Evolutionary conservation across 2,329 filamentous ascomycete genomes (phyloP), one percentile per base, ranked within the genome.

Genomic region (Fusarium luffae): DNA sequence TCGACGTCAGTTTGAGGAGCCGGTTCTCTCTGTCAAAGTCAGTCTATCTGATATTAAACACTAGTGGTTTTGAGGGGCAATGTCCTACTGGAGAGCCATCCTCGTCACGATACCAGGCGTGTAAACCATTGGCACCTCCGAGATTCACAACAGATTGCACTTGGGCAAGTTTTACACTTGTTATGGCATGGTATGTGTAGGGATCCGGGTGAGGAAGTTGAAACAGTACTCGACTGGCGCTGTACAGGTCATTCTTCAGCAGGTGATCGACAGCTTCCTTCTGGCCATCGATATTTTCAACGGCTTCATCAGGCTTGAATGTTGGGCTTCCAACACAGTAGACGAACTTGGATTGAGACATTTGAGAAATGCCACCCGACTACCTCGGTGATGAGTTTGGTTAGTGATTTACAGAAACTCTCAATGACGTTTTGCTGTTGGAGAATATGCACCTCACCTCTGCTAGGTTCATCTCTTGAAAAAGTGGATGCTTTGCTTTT

Each of bases 1-100:
- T 85, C 83, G 59, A 91, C 85, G 73, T 93, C 92, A 56, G 84
- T 71, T 46, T 79, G 79, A 3, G 86, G 81, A 9, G 89, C 89
- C 9, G 85, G 80, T 3, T 80, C 78, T 74, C 79, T 79, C 77
- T 82, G 69, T 37, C 13, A n/a, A 12, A 28, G 65, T 74, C 56
- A 71, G 64, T 54, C 28, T 48, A 34, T 59, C 44, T 40, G 50
- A 47, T 57, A 43, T 37, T 19, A 37, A 37, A n/a, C 48, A 16
- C 48, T 25, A 32, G 42, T 19, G 50, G 18, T 44, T 46, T 54
- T 21, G 48, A 51, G 34, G 54, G n/a, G 49, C 13, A 32, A 44
- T 41, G 50, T 66, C 79, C 69, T 74, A 81, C 79, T 34, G 75
- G 60, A 52, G 77, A 74, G 50, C 75, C 73, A 59, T 82, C 79